Percentiles rank a stretch among this genome's conserved stretches.
Evolutionary conservation across 129 eudicot species (phyloP).

Genomic region (Pseudognaphalium luteoalbum): DNA sequence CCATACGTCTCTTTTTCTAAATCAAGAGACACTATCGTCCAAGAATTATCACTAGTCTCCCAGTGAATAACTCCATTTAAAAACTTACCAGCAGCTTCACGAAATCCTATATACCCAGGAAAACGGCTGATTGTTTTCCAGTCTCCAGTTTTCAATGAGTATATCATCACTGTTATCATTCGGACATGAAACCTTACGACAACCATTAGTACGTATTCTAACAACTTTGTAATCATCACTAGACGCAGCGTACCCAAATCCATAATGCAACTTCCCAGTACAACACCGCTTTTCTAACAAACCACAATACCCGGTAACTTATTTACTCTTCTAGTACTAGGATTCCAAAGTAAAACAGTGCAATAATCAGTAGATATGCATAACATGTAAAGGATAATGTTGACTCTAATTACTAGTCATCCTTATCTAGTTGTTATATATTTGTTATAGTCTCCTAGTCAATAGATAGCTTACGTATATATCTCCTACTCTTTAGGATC

Average conservation of each 20-base stretch:
- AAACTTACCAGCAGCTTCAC: slow-evolving; percentile 26
- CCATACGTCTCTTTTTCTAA: slow-evolving; percentile 39
- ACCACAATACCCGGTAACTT: slow-evolving; percentile 27
- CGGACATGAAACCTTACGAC: slow-evolving; percentile 20
- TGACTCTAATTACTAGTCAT: too few relatives aligned
- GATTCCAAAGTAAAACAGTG: slow-evolving; percentile 60
- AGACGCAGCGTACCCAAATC: slow-evolving; percentile 44
- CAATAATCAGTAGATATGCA: slow-evolving; percentile 33
- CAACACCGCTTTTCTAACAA: too few relatives aligned
- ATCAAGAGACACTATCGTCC: slow-evolving; percentile 44
- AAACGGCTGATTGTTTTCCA: slow-evolving; percentile 46
- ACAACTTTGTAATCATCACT: slow-evolving; percentile 52
- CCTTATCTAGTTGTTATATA: too few relatives aligned
- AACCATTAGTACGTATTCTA: too few relatives aligned
- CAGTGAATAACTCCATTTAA: slow-evolving; percentile 58
- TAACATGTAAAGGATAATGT: not conserved
- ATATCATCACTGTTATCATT: slow-evolving; percentile 36
- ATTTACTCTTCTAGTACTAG: slow-evolving; percentile 36
- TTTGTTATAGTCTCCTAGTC: too few relatives aligned
- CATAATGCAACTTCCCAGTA: slow-evolving; percentile 12
- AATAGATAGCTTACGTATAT: too few relatives aligned
- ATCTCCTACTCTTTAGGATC: too few relatives aligned
- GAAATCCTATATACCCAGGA: slow-evolving; percentile 26
- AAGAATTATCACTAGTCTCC: too few relatives aligned
- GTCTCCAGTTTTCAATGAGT: slow-evolving; percentile 35